These are phyloP conservation scores for Lachnum nothofagi DNA, from an alignment of 2,329 filamentous ascomycete genomes.

Conservation along the genomic window DNA sequence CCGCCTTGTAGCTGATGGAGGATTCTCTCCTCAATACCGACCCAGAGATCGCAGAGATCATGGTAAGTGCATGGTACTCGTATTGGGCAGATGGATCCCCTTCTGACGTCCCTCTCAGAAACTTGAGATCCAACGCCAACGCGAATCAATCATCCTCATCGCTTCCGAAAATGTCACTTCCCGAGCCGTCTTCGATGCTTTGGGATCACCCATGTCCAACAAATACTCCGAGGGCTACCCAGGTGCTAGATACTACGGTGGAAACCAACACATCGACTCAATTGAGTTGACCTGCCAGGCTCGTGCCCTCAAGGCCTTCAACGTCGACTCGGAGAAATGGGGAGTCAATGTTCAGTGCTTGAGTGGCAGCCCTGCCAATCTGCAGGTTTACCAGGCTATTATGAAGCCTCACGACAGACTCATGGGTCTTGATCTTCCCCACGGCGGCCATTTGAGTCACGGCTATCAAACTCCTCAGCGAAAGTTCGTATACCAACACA, in stretches of 20 bases:
- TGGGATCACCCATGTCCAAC: constrained; percentile 93
- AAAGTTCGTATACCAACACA: constrained; percentile 55
- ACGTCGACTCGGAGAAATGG: constrained; percentile 82
- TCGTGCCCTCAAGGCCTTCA: constrained; percentile 87
- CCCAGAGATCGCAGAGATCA: constrained; percentile 91
- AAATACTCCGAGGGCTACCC: constrained; percentile 99
- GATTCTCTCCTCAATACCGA: constrained; percentile 87
- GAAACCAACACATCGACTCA: constrained; percentile 97
- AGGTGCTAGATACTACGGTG: constrained; percentile 96
- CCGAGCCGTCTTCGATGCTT: constrained; percentile 93
- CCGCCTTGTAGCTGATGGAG: constrained; percentile 74
- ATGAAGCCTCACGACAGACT: constrained; percentile 93
- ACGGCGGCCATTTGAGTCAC: constrained; percentile 93
- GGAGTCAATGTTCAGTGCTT: constrained; percentile 97
- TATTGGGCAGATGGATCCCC: neutral
- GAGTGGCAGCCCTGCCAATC: constrained; percentile 88
- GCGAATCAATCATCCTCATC: constrained; percentile 97
- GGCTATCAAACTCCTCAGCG: constrained; percentile 93
- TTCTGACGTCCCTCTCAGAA: constrained; percentile 48
- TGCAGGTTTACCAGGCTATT: constrained; percentile 96
- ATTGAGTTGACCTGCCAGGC: constrained; percentile 93
- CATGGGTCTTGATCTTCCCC: constrained; percentile 95
- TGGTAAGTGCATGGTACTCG: constrained; percentile 57
- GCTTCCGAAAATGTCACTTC: constrained; percentile 99
- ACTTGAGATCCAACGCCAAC: constrained; percentile 91